Evolutionary conservation across 306 rosid species (phyloP).

Genomic region (Quercus alba): DNA sequence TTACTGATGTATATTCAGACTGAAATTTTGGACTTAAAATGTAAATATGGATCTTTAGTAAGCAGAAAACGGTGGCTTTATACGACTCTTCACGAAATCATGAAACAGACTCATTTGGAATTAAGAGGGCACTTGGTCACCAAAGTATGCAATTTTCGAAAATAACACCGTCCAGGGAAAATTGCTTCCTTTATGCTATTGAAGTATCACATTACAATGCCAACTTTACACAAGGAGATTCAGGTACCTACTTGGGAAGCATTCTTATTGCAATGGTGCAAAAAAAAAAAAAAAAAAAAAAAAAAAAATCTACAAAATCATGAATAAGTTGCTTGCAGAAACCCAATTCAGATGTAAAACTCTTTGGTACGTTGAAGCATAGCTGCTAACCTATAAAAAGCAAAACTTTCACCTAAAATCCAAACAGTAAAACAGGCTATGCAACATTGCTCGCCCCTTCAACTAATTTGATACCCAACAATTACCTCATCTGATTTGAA

Average conservation of each 20-base stretch:
- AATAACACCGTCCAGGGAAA: background rate
- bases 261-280: conserved; percentile 15
- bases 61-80: background rate
- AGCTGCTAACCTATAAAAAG: conserved; percentile 10
- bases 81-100: background rate
- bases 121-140: background rate
- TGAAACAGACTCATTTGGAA: background rate
- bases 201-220: conserved; percentile 5
- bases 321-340: conserved; percentile 14
- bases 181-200: background rate
- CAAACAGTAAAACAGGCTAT: conserved; percentile 7
- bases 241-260: conserved; percentile 22
- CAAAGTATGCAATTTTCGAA: background rate
- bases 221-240: background rate
- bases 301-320: conserved; percentile 8
- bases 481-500: conserved; percentile 11
- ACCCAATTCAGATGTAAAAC: conserved; percentile 13
- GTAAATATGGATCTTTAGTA: background rate
- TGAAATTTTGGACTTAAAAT: too few relatives aligned
- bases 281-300: conserved; percentile 14
- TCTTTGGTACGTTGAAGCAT: conserved; percentile 19
- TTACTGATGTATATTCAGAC: background rate
- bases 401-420: conserved; percentile 20
- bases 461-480: conserved; percentile 10
- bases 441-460: conserved; percentile 13